Evolutionary conservation across 169 alveolate species (phyloP), one percentile per base, ranked within the genome.

Genomic region (Cyclospora cayetanensis): DNA sequence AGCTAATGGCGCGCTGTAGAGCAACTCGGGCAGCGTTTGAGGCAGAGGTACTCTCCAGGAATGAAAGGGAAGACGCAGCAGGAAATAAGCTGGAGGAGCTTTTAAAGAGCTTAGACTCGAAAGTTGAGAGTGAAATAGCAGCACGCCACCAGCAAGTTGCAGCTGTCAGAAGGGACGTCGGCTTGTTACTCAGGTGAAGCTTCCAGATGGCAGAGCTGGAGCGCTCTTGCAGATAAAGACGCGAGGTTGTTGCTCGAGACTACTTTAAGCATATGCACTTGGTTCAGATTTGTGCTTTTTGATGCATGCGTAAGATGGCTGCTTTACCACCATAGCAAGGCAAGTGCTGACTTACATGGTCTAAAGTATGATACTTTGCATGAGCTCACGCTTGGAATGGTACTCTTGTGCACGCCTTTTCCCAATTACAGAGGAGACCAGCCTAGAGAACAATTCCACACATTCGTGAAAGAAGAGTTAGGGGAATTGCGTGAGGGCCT

Each of bases 401-500:
- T n/a, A n/a, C n/a, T n/a, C n/a, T n/a, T n/a, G n/a, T n/a, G n/a
- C n/a, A n/a, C n/a, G n/a, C n/a, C n/a, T n/a, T n/a, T n/a, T n/a
- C n/a, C n/a, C n/a, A n/a, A n/a, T n/a, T n/a, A n/a, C 85, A 74
- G 85, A 52, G 85, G 85, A 0, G 55, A 74, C 55, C 65, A 74
- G 15, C 41, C 85, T 0, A 37, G 85, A 39, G 85, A 74, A 4
- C 85, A 74, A 52, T 74, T 74, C 55, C 85, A 74, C 43, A 12
- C 85, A 3, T 74, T 74, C 55, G 85, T 74, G 60, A 74, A 74
- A 39, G 85, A 74, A 12, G 85, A 74, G 27, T 63, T 74, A 15
- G 85, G 42, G 63, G 85, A 74, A 63, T 41, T 74, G 15, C 85
- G 85, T n/a, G 55, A n/a, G 29, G 85, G 85, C 85, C 85, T 74